Base-by-base conservation (phyloP, 306 rosid genomes). In the Citrullus colocynthis region DNA sequence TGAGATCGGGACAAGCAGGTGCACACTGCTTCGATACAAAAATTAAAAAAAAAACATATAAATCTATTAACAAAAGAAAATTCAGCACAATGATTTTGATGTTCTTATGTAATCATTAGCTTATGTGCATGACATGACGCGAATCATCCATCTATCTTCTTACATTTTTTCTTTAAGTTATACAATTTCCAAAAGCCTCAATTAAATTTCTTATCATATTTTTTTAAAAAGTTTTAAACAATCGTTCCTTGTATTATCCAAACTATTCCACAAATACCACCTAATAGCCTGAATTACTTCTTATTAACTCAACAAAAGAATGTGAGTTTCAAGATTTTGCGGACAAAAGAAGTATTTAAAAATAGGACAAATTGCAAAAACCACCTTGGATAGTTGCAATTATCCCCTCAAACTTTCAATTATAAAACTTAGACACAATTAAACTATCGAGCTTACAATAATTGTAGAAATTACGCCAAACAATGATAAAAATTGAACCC, bases 51-150 rank as follows among this genome's bases (percentile, higher is more conserved):
- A 4, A 4, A 12, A 48, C 17, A 55, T 5, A 9, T 34, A 37
- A 17, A 75, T 56, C 12, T n/a, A 75, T 58, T 49, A 49, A 71
- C 4, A 49, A 72, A 8, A 1, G 32, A 37, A 59, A 42, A 79
- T 78, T 48, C 80, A 81, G 82, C 86, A 83, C 75, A 83, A 88
- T 87, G 81, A 83, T 85, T 83, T 73, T 79, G 79, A 86, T 78
- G 88, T 76, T 90, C 67, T 82, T 83, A 70, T 80, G 85, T 77
- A 77, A 84, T 88, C 90, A 89, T 89, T 87, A 83, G 78, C 83
- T 78, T 87, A 85, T 83, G 84, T 88, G 91, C 84, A 72, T 83
- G 87, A 89, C 85, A 89, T 86, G 96, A 82, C 81, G 70, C 71
- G 67, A 85, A 89, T 83, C 79, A 88, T 92, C 74, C 85, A 74